A percentile compares a stretch with the other conserved stretches of the same genome.
These are phyloP conservation scores for Sonneratia caseolaris DNA, from an alignment of 345 rosid genomes.

Conservation along the genomic window DNA sequence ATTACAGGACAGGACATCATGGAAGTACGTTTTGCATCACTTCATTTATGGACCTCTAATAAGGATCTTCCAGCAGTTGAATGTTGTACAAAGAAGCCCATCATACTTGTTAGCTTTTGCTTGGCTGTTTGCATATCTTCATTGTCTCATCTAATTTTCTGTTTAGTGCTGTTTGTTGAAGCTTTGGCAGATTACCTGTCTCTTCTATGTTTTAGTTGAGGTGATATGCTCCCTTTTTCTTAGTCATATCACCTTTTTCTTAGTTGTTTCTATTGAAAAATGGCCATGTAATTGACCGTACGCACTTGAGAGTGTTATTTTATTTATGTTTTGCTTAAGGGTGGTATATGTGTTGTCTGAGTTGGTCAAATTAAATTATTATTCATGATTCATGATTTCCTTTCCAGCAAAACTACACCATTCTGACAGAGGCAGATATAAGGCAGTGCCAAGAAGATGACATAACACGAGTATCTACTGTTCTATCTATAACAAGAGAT, in stretches of 20 bases:
- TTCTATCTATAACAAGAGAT: slow-evolving; percentile 58
- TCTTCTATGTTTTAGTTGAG: neutral
- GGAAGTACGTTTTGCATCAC: neutral
- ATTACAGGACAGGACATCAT: neutral
- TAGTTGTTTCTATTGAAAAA: neutral
- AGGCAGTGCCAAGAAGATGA: slow-evolving; percentile 54
- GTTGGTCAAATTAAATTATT: neutral
- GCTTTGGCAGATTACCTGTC: neutral
- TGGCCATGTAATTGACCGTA: neutral
- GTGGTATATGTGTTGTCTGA: neutral
- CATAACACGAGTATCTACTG: slow-evolving; percentile 54
- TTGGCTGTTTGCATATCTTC: neutral
- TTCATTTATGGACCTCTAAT: neutral
- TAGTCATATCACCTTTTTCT: neutral
- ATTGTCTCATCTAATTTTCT: neutral
- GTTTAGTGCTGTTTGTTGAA: neutral
- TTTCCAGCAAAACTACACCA: slow-evolving; percentile 56
- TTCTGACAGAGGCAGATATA: slow-evolving; percentile 71
- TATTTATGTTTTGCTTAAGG: neutral
- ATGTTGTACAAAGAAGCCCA: neutral
- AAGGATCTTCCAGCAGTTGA: neutral
- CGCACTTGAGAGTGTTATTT: neutral
- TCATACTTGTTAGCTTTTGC: neutral
- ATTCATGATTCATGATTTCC: neutral
- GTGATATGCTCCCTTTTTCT: neutral